Percentiles rank a stretch among this genome's conserved stretches.
Evolutionary conservation across 2,329 filamentous ascomycete species (phyloP).

Genomic region (Penicillium decumbens): DNA sequence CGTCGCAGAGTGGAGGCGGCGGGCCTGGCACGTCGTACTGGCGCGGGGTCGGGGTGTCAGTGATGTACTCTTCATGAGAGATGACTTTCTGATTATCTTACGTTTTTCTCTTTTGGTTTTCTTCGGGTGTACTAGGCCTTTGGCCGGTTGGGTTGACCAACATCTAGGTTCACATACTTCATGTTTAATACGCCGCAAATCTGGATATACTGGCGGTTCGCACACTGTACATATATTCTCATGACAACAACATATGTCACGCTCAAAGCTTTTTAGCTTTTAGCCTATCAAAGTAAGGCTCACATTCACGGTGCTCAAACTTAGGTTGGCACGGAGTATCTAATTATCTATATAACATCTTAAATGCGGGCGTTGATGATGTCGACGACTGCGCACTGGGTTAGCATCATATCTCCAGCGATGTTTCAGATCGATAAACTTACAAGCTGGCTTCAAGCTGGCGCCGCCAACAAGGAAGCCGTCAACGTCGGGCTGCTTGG

Average conservation of each 20-base stretch:
- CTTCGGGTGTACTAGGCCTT: neutral
- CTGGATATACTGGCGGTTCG: conserved; percentile 10
- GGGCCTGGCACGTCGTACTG: conserved; percentile 34
- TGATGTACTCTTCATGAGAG: conserved; percentile 40
- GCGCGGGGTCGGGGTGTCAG: conserved; percentile 41
- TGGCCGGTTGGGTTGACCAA: neutral
- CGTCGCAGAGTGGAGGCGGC: conserved; percentile 27
- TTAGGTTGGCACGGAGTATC: conserved; percentile 13
- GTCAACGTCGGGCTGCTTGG: conserved; percentile 91
- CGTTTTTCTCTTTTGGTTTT: neutral
- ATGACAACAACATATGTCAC: conserved; percentile 24
- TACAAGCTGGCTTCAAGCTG: conserved; percentile 92
- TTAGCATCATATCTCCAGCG: conserved; percentile 7
- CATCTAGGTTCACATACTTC: neutral
- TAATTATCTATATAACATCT: conserved; percentile 14
- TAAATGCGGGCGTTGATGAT: conserved; percentile 62
- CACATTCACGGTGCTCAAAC: conserved; percentile 6
- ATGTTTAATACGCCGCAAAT: conserved; percentile 10
- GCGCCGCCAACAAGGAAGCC: conserved; percentile 96
- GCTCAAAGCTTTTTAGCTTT: conserved; percentile 17
- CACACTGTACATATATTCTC: conserved; percentile 27
- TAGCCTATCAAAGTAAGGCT: conserved; percentile 8
- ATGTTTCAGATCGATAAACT: conserved; percentile 34
- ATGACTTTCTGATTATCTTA: neutral
- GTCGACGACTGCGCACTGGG: conserved; percentile 51